Evolutionary conservation across 2,329 filamentous ascomycete genomes (phyloP), one percentile per base, ranked within the genome.

Genomic region (Dactylellina haptotyla): DNA sequence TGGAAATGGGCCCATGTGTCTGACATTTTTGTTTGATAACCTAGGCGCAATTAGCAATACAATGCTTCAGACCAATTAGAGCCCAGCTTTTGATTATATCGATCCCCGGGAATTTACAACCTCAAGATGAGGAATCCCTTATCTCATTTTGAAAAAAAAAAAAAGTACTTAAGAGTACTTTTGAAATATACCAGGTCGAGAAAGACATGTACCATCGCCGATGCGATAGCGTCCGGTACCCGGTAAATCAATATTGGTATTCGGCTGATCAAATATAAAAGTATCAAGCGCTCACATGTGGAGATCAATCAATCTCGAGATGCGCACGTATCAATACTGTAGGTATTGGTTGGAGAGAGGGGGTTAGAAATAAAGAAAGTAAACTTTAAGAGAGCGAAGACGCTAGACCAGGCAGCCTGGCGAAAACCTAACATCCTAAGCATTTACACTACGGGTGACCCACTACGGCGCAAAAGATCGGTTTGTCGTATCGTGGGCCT

Each of bases 31-130:
- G 50, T 50, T 30, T 58, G 53, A 57, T 32, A 41, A 25, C 50
- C 18, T 41, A n/a, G 16, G 39, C n/a, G 51, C 32, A 32, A 18
- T 18, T 39, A 28, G 37, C 14, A 26, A 14, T 32, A 4, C n/a
- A 34, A 25, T 16, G 4, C 20, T 28, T 53, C 14, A 28, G 48
- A 32, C 61, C 61, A 54, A 65, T 65, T 48, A 26, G 61, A n/a
- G 18, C 28, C 46, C 20, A 14, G 41, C 59, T n/a, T 64, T 18
- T 41, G 1, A 23, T 56, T 9, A 58, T 25, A 34, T 48, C n/a
- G n/a, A 25, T 41, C 3, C n/a, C 45, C 53, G 63, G 63, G 45
- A 67, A 67, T 67, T 67, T 67, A 43, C 18, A n/a, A 53, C 32
- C 9, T 54, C 30, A 54, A 39, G 41, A 39, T 43, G 20, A 50